These are phyloP conservation scores for Geranium rotundifolium DNA, from an alignment of 345 rosid species.

Conservation along the genomic window DNA sequence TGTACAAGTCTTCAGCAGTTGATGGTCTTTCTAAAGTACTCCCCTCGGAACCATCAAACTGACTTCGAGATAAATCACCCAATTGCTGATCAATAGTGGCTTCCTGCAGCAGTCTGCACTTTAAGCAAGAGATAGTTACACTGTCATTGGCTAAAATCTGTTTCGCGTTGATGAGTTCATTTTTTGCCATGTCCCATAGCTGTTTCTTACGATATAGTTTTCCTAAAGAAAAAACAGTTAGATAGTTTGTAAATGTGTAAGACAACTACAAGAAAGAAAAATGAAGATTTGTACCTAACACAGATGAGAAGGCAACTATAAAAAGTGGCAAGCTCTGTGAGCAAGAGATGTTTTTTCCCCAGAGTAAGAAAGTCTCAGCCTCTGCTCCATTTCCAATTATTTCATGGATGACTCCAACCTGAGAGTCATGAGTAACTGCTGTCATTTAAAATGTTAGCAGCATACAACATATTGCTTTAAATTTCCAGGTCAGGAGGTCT, in stretches of 20 bases:
- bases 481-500: slow-evolving; percentile 1
- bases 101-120: slow-evolving; percentile 59
- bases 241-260: slow-evolving; percentile 1
- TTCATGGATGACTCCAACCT: slow-evolving; percentile 75
- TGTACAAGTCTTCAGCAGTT: slow-evolving; percentile 50
- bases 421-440: slow-evolving; percentile 2
- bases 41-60: slow-evolving; percentile 13
- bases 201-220: slow-evolving; percentile 53
- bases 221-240: slow-evolving; percentile 26
- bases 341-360: slow-evolving; percentile 72
- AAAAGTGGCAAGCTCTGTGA: slow-evolving; percentile 47
- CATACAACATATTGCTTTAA: slow-evolving; percentile 11
- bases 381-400: slow-evolving; percentile 67
- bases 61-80: slow-evolving; percentile 53
- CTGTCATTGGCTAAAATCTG: slow-evolving; percentile 26
- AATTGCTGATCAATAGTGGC: slow-evolving; percentile 50
- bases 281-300: slow-evolving; percentile 42
- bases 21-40: slow-evolving; percentile 27
- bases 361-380: slow-evolving; percentile 56
- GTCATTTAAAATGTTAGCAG: not conserved
- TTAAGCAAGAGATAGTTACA: slow-evolving; percentile 36
- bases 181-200: slow-evolving; percentile 51
- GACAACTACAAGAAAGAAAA: slow-evolving; percentile 2
- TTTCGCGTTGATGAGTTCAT: slow-evolving; percentile 57
- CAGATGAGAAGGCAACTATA: slow-evolving; percentile 57